Evolutionary conservation across 202 grass and related monocot species (phyloP), one percentile per base, ranked within the genome.

Genomic region (Bolboschoenoplectus hybrid): DNA sequence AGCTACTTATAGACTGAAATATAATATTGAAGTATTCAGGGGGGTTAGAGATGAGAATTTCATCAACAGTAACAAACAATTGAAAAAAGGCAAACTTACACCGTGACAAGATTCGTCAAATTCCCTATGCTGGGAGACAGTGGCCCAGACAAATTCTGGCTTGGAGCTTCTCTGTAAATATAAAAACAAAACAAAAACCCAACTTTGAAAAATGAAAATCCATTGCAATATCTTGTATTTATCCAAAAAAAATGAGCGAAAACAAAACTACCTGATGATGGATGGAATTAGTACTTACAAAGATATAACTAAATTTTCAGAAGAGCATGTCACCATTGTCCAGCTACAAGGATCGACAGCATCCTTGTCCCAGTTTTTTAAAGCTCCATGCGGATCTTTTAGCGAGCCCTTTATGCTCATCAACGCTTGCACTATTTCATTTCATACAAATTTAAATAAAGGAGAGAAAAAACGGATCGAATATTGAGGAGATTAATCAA

Each of bases 261-360:
- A 82, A 64, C 19, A 49, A 26, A 63, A 81, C 61, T 40, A 26
- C 26, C 26, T 26, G 26, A 26, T 26, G 26, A 26, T 80, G 2
- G 72, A 43, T 69, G 56, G 16, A 71, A 47, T 26, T 26, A 26
- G 26, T 20, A 57, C 46, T 88, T 89, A 97, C 95, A 97, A 68
- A 69, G 82, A 51, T 56, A 80, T 91, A 81, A 97, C 94, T 12
- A 94, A 67, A 61, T 84, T 85, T 57, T 92, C 89, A 1, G 81
- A 20, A 8, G 94, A 97, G 80, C 94, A 97, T 39, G 89, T 90
- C 80, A 97, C 85, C 85, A 89, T 92, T 38, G 89, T 65, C 91
- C 91, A 97, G 88, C 89, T 92, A 84, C 94, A 97, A 74, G 92
- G 94, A 92, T 97, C 94, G 16, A 91, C 92, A 14, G 94, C 92